Conservation (phyloP, 306 rosid genomes). For the Alnus glutinosa region DNA sequence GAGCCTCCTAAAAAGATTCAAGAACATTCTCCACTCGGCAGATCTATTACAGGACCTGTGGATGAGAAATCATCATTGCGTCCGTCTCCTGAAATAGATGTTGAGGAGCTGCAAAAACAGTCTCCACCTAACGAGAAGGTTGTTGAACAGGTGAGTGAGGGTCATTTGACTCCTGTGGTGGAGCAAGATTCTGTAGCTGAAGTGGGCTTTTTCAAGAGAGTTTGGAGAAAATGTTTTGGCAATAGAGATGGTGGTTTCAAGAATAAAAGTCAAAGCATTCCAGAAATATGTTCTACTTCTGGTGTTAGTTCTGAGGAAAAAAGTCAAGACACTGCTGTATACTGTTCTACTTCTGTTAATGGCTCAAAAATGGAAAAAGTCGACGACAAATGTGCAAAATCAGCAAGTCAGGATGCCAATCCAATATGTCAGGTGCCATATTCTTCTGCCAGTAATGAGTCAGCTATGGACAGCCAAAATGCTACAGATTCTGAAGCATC, state of each 20-base stretch:
- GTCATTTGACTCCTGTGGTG: slow-evolving; percentile 2
- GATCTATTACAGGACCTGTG: slow-evolving; percentile 20
- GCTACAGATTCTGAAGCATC: slow-evolving; percentile 31
- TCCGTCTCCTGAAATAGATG: slow-evolving; percentile 24
- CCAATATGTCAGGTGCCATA: slow-evolving; percentile 28
- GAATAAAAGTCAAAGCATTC: slow-evolving; percentile 25
- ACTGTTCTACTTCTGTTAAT: slow-evolving; percentile 4
- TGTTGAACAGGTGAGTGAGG: slow-evolving; percentile 33
- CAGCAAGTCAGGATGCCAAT: slow-evolving; percentile 40
- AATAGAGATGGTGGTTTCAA: slow-evolving; percentile 30
- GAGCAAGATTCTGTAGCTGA: slow-evolving; percentile 28
- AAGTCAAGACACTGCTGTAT: slow-evolving; percentile 11
- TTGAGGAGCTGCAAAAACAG: not conserved
- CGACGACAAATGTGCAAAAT: slow-evolving; percentile 25
- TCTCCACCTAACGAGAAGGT: slow-evolving; percentile 18
- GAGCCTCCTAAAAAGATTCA: slow-evolving; percentile 28
- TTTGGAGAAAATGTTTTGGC: slow-evolving; percentile 39
- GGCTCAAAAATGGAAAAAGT: slow-evolving; percentile 28
- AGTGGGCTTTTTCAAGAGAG: slow-evolving; percentile 35
- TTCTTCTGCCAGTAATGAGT: slow-evolving; percentile 33
- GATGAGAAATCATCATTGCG: slow-evolving; percentile 27
- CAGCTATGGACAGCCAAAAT: slow-evolving; percentile 32
- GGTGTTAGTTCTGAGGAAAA: slow-evolving; percentile 34
- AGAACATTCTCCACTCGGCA: slow-evolving; percentile 11
- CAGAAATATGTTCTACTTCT: slow-evolving; percentile 34